phyloP scores from a whole-genome alignment of 768 basidiomycete genomes.

The Cyclocybe cylindracea region DNA sequence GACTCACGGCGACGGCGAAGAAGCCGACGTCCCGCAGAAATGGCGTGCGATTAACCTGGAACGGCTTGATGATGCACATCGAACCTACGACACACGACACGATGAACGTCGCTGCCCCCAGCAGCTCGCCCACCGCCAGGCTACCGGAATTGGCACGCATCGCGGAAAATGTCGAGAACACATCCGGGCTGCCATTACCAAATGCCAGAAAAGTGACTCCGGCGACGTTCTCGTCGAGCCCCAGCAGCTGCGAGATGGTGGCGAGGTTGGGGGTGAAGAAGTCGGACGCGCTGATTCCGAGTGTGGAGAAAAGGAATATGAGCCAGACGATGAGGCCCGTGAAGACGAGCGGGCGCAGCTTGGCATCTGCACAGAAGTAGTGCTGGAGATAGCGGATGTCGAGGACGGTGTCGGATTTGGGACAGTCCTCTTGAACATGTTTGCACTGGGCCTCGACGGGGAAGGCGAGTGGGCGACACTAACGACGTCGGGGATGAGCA shows the following conservation, averaged over 20 bases:
- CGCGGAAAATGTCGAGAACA: constrained; percentile 95
- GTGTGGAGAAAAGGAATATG: constrained; percentile 90
- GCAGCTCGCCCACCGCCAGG: constrained; percentile 90
- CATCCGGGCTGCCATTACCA: constrained; percentile 95
- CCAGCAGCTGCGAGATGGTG: constrained; percentile 82
- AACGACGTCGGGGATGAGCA: background rate
- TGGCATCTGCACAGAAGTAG: constrained; percentile 68
- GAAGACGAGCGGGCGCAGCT: constrained; percentile 63
- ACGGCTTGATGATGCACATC: constrained; percentile 97
- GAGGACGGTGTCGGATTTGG: constrained; percentile 61
- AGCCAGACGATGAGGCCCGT: constrained; percentile 73
- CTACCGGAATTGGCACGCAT: constrained; percentile 85
- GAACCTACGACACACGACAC: constrained; percentile 94
- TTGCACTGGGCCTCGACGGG: constrained; percentile 60
- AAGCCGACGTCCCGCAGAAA: constrained; percentile 96
- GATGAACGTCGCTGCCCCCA: constrained; percentile 96
- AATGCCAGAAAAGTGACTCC: constrained; percentile 97
- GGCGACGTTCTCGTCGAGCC: constrained; percentile 90
- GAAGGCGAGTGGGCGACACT: constrained; percentile 71
- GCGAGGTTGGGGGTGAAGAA: constrained; percentile 98
- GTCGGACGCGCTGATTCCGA: constrained; percentile 93
- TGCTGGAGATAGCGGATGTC: constrained; percentile 65
- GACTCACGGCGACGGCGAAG: constrained; percentile 79
- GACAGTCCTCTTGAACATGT: constrained; percentile 62
- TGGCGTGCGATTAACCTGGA: constrained; percentile 74